These are phyloP conservation scores for Fusarium burgessii DNA, from an alignment of 2,329 filamentous ascomycete species.

Conservation along the genomic window DNA sequence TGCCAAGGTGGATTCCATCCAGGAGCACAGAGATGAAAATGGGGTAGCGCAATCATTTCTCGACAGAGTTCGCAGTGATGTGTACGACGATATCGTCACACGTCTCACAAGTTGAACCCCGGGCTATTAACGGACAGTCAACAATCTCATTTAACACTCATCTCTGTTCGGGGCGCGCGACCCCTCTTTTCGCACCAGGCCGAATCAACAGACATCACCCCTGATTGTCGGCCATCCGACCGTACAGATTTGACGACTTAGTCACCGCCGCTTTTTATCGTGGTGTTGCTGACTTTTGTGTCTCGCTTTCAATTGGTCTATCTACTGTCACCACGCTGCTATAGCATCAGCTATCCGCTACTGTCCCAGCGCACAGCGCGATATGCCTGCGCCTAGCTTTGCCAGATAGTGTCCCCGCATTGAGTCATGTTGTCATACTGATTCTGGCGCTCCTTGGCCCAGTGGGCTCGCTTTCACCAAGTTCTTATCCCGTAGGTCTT, in stretches of 20 bases:
- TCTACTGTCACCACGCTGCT: rapidly evolving
- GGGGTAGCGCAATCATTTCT: constrained; percentile 15
- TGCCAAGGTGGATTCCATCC: constrained; percentile 24
- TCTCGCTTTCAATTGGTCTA: too few species aligned
- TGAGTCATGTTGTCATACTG: neutral
- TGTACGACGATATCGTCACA: constrained; percentile 18
- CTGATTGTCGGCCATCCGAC: too few species aligned
- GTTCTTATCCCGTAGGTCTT: neutral
- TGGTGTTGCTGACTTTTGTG: neutral
- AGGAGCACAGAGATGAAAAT: constrained; percentile 23
- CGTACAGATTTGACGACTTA: neutral
- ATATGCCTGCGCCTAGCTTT: rapidly evolving
- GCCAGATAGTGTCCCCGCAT: rapidly evolving
- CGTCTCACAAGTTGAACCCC: constrained; percentile 11
- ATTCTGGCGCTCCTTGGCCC: neutral
- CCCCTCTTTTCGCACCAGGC: too few species aligned
- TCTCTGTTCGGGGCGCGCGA: neutral
- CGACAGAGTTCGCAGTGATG: constrained; percentile 11
- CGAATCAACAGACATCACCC: too few species aligned
- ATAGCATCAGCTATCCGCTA: too few species aligned
- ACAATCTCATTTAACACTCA: neutral
- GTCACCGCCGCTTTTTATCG: rapidly evolving
- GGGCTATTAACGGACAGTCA: neutral
- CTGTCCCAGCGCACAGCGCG: too few species aligned
- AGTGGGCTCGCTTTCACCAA: neutral